Percentiles rank a stretch among this genome's conserved stretches.
Evolutionary conservation across 1,284 basidiomycete genomes (phyloP).

Genomic region (Singerocomus rubriflavus): DNA sequence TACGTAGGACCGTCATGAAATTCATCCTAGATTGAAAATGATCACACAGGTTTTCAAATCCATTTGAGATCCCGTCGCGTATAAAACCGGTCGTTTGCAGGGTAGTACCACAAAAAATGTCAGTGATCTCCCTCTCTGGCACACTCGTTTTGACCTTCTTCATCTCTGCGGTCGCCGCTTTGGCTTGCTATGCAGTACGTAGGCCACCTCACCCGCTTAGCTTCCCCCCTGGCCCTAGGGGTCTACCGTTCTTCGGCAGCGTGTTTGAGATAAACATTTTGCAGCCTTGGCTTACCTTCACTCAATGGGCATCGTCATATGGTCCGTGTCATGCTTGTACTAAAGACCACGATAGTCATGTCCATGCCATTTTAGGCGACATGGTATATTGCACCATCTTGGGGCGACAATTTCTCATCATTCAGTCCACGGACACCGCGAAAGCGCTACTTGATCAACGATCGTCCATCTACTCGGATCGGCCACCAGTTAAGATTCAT

Average conservation of each 20-base stretch:
- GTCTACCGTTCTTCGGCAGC: conserved; percentile 31
- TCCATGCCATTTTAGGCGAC: conserved; percentile 17
- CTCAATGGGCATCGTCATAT: conserved; percentile 27
- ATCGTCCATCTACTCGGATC: conserved; percentile 34
- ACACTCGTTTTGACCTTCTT: conserved; percentile 7
- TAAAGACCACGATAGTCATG: conserved; percentile 2
- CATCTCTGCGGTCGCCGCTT: conserved; percentile 10
- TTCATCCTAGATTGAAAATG: too few relatives aligned
- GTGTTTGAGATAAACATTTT: conserved; percentile 24
- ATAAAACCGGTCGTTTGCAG: conserved; percentile 14
- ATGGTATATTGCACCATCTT: conserved; percentile 29
- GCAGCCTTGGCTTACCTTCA: conserved; percentile 32
- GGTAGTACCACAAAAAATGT: conserved; percentile 6
- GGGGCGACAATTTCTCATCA: conserved; percentile 25
- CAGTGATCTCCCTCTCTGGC: conserved; percentile 4
- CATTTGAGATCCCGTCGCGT: conserved; percentile 5
- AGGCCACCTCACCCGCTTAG: conserved; percentile 5
- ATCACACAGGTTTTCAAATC: too few relatives aligned
- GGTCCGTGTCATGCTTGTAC: conserved; percentile 19
- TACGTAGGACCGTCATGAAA: too few relatives aligned
- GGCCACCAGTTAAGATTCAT: conserved; percentile 28
- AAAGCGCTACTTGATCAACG: conserved; percentile 35
- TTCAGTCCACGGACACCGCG: conserved; percentile 33
- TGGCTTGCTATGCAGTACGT: conserved; percentile 11
- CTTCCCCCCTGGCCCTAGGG: conserved; percentile 30